These are phyloP conservation scores for Hypoxylon sp. DNA, from an alignment of 2,329 filamentous ascomycete genomes.

Conservation along the genomic window DNA sequence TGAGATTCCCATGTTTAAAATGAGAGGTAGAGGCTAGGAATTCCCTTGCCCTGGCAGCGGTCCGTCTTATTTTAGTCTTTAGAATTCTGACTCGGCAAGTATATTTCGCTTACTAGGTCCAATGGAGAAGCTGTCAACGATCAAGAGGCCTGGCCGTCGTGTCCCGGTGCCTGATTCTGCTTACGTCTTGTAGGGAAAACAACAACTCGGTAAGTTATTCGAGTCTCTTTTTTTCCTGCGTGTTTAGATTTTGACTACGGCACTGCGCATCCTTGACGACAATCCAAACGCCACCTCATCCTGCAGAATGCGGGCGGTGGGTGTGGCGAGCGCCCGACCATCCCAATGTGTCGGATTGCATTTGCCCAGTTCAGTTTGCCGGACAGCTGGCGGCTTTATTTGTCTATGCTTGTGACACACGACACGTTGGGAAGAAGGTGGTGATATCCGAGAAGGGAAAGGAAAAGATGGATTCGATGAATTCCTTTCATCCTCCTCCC, in stretches of 20 bases:
- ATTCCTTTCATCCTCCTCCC: conserved; percentile 11
- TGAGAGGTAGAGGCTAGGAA: conserved; percentile 24
- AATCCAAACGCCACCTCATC: conserved; percentile 45
- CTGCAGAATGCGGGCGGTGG: conserved; percentile 40
- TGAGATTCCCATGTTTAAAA: conserved; percentile 34
- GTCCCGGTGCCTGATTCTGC: conserved; percentile 4
- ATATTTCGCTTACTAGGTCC: conserved; percentile 39
- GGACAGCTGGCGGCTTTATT: conserved; percentile 23
- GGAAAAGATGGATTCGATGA: conserved; percentile 1
- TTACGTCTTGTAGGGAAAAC: not conserved
- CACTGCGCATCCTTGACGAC: conserved; percentile 26
- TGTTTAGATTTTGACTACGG: conserved; percentile 11
- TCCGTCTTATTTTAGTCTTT: conserved; percentile 45
- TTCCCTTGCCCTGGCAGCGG: conserved; percentile 41
- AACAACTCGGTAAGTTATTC: not conserved
- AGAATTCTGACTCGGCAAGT: conserved; percentile 43
- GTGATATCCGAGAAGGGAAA: conserved; percentile 27
- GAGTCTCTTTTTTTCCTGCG: conserved; percentile 1
- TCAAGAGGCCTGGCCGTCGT: conserved; percentile 14
- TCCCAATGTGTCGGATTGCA: conserved; percentile 44
- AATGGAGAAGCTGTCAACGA: conserved; percentile 31
- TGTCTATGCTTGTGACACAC: conserved; percentile 23
- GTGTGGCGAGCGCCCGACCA: conserved; percentile 43
- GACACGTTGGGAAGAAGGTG: conserved; percentile 1
- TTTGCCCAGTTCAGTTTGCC: conserved; percentile 34